phyloP scores from a whole-genome alignment of 192 early-diverging fungal species.

The Ambispora gerdemannii region DNA sequence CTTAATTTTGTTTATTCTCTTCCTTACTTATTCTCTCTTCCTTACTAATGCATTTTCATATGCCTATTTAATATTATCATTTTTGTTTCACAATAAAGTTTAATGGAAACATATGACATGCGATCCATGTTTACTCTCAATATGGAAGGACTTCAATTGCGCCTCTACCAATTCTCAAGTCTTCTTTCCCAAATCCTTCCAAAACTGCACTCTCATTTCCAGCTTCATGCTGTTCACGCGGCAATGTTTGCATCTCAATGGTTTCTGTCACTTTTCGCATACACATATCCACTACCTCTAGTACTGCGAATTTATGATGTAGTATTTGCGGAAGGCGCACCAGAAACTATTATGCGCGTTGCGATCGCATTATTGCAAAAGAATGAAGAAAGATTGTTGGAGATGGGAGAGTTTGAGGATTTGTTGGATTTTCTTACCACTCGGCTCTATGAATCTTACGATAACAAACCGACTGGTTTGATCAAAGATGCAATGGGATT shows the following conservation, averaged over 20 bases:
- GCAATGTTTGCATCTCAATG: constrained; percentile 96
- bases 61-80: neutral
- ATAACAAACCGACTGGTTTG: constrained; percentile 54
- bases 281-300: constrained; percentile 85
- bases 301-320: constrained; percentile 93
- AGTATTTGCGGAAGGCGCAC: constrained; percentile 83
- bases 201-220: constrained; percentile 72
- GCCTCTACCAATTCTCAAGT: constrained; percentile 81
- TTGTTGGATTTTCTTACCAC: constrained; percentile 78
- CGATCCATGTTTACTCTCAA: constrained; percentile 90
- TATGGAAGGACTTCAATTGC: constrained; percentile 91
- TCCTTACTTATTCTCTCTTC: neutral
- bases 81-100: constrained; percentile 25
- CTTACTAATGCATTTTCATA: neutral
- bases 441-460: constrained; percentile 79
- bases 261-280: constrained; percentile 97
- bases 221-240: constrained; percentile 64
- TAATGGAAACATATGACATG: constrained; percentile 94
- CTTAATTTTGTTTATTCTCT: neutral
- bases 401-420: constrained; percentile 71
- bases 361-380: constrained; percentile 84
- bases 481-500: constrained; percentile 79
- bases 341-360: constrained; percentile 87
- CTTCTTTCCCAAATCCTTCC: constrained; percentile 77
- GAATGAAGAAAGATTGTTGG: constrained; percentile 67